Base-by-base conservation (phyloP, 495 filamentous ascomycete genomes). In the Aspergillus biplanus region DNA sequence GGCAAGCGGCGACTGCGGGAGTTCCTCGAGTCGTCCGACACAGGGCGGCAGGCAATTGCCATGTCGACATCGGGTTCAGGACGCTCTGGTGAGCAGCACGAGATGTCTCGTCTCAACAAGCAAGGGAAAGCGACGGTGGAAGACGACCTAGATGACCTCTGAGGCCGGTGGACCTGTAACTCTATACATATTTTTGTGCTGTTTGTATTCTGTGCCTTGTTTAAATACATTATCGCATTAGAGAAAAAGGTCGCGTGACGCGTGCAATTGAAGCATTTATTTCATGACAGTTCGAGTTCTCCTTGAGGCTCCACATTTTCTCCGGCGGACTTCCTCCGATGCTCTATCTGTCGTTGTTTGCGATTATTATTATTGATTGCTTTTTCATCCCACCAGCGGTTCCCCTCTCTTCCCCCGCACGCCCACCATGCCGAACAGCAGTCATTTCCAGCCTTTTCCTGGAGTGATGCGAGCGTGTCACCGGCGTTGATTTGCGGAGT, bases 1-100 rank as follows among this genome's bases (percentile, higher is more conserved):
- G 92, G 89, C 67, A 97, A 96, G 80, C 89, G 92, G 75, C 87
- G 87, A 62, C 83, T 97, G 55, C 85, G 93, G 27, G 92, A 96
- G 34, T 97, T 97, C 70, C 77, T 97, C 58, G 91, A 91, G 78
- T 85, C 82, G 47, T 89, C 87, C 11, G 90, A 96, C 64, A 90
- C 88, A 7, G 92, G 91, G 4, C 77, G 92, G 55, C 88, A 92
- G 67, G 91, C 91, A 8, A 85, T 96, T 71, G 89, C 85, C 32
- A 89, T 94, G 90, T 83, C 83, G 4, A 67, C 73, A 21, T 65
- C 70, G 7, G 74, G 69, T 27, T 58, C 62, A 4, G 62, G 66
- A 42, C 54, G 65, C 34, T 65, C 61, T 5, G 68, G 67, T 37
- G 75, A 82, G 49, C 70, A 81, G 70, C 76, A 80, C 54, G 80